phyloP scores from a whole-genome alignment of 768 basidiomycete species.

The Kwoniella europaea region DNA sequence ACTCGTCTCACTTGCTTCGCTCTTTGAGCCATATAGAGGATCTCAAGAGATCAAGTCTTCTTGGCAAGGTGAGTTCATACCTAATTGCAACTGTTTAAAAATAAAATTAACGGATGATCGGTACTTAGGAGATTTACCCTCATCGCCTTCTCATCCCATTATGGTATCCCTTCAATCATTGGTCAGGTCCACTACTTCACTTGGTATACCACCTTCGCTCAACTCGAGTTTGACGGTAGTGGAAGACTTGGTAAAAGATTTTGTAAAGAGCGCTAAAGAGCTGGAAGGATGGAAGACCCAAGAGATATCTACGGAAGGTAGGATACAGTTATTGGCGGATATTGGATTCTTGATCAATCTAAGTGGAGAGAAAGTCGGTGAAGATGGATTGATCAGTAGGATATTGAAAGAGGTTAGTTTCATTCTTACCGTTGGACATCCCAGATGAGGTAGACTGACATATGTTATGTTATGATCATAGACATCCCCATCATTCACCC shows the following conservation, averaged over 20 bases:
- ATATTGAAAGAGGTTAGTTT: conserved; percentile 32
- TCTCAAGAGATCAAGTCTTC: conserved; percentile 31
- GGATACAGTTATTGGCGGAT: conserved; percentile 41
- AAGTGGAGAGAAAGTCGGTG: conserved; percentile 17
- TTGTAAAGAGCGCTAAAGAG: conserved; percentile 25
- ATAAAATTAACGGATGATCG: neutral
- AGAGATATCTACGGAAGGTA: conserved; percentile 5
- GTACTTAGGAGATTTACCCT: conserved; percentile 31
- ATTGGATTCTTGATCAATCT: conserved; percentile 41
- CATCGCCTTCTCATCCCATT: conserved; percentile 35
- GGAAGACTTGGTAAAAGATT: conserved; percentile 29
- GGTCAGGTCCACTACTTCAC: conserved; percentile 26
- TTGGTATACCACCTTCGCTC: conserved; percentile 39
- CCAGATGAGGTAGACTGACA: neutral
- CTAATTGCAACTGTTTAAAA: neutral
- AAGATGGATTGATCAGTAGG: conserved; percentile 24
- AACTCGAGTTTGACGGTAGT: conserved; percentile 15
- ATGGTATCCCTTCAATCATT: conserved; percentile 40
- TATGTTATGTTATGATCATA: neutral
- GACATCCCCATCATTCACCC: neutral
- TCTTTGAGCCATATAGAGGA: conserved; percentile 33
- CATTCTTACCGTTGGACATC: neutral
- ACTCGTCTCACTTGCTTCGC: conserved; percentile 25
- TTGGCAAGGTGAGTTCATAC: conserved; percentile 44
- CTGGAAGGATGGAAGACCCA: conserved; percentile 42